Evolutionary conservation across 163 green algal species (phyloP), one percentile per base, ranked within the genome.

Genomic region (Chlorella variabilis): DNA sequence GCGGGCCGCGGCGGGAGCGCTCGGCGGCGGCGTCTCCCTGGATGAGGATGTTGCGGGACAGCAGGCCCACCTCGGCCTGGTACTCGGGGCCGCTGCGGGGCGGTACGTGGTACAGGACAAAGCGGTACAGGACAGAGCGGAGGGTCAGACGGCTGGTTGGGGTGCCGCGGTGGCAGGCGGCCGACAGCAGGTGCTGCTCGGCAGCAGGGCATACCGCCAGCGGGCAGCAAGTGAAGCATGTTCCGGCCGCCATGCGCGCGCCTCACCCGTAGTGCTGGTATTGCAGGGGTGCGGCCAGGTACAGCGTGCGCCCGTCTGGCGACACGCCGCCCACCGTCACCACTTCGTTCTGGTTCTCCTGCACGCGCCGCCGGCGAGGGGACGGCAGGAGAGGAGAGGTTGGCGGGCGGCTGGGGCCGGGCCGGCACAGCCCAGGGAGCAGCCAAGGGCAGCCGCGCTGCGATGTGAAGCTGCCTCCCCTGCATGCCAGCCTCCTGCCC

Each of bases 261-360:
- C n/a, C 77, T 4, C 59, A 88, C 86, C 87, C 84, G 41, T 91
- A 91, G 78, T 91, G 87, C 4, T 80, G 63, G 77, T 81, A 84
- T 34, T 74, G 63, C 11, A 86, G 61, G 0, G 45, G 29, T n/a
- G 27, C 11, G 4, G 75, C 34, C 4, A 86, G 54, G 2, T 80
- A 66, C 0, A 91, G 1, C 1, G 84, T 88, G 8, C 54, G 66
- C 9, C 81, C 68, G 39, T 89, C 78, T 1, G 54, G 11, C 2
- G 61, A 83, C n/a, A 89, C 78, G 9, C 59, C 63, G 23, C 36
- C n/a, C 13, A 91, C 63, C 45, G 75, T 85, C 4, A 63, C 38
- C 31, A 91, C 87, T 82, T 91, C 86, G 66, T 90, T 90, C 66
- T 91, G 85, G 79, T 93, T 93, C 41, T 89, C 67, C 54, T 84